Evolutionary conservation across 257 asterid species (phyloP).

Genomic region (Agastache rugosa): DNA sequence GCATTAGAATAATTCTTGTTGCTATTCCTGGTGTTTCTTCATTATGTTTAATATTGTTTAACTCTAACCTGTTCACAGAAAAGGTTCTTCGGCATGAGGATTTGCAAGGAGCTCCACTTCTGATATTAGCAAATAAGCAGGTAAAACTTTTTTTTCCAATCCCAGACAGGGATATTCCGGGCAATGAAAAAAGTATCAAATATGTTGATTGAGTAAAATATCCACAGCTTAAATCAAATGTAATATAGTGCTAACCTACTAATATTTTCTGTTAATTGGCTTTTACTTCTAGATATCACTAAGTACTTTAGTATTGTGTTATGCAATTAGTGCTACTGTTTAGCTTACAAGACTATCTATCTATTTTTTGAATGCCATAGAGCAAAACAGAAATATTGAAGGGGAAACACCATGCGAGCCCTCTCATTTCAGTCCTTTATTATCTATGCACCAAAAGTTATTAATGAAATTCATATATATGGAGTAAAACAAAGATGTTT

Average conservation of each 20-base stretch:
- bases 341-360: neutral
- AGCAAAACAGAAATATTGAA: constrained; percentile 8
- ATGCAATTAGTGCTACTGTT: neutral
- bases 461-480: neutral
- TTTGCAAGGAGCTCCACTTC: constrained; percentile 86
- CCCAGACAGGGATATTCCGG: neutral
- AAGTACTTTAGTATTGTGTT: neutral
- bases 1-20: neutral
- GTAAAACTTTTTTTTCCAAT: constrained; percentile 39
- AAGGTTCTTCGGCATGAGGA: constrained; percentile 89
- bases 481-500: neutral
- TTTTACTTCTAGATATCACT: constrained; percentile 17
- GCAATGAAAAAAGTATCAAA: neutral
- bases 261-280: neutral
- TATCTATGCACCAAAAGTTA: neutral
- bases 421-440: neutral
- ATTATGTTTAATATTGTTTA: constrained; percentile 6
- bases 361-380: neutral
- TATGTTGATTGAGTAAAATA: neutral
- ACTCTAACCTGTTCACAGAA: constrained; percentile 54
- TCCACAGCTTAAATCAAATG: neutral
- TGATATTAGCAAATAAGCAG: constrained; percentile 86
- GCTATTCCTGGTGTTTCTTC: neutral
- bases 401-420: neutral
- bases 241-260: neutral